These are phyloP conservation scores for Pseudogymnoascus sp. DNA, from an alignment of 2,329 filamentous ascomycete genomes.

Conservation along the genomic window DNA sequence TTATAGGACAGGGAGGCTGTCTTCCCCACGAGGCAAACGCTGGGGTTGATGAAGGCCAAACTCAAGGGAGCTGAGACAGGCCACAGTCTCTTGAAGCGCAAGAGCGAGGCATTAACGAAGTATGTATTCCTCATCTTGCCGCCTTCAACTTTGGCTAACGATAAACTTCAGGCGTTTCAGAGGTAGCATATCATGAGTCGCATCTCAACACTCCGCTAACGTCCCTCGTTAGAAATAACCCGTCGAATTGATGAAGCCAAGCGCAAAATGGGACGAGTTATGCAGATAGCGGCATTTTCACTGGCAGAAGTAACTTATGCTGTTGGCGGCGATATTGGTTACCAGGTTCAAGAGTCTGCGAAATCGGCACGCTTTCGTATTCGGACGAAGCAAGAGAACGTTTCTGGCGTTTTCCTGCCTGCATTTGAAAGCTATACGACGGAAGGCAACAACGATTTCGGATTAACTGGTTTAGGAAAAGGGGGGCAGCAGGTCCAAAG, in stretches of 20 bases:
- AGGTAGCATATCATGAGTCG: constrained; percentile 46
- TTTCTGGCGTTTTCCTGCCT: constrained; percentile 90
- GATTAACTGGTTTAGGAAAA: constrained; percentile 89
- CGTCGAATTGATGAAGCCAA: constrained; percentile 97
- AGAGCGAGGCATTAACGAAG: constrained; percentile 98
- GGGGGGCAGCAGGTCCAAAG: constrained; percentile 94
- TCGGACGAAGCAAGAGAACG: constrained; percentile 94
- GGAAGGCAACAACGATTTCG: constrained; percentile 91
- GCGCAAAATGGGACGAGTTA: constrained; percentile 97
- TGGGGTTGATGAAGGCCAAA: constrained; percentile 96
- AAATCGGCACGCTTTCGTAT: constrained; percentile 89
- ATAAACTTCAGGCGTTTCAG: constrained; percentile 62
- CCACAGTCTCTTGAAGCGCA: constrained; percentile 91
- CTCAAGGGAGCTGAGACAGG: constrained; percentile 88
- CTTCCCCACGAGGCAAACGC: constrained; percentile 93
- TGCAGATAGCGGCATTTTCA: constrained; percentile 98
- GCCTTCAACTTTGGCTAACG: constrained; percentile 22
- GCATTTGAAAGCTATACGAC: constrained; percentile 85
- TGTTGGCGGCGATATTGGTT: constrained; percentile 88
- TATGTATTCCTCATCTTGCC: constrained; percentile 36
- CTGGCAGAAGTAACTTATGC: constrained; percentile 96
- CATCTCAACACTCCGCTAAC: constrained; percentile 7
- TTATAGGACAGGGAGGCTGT: constrained; percentile 84
- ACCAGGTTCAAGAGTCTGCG: constrained; percentile 94
- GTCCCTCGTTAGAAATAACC: constrained; percentile 71